These are phyloP conservation scores for Gossypium schwendimanii DNA, from an alignment of 441 rosid species.

Conservation along the genomic window DNA sequence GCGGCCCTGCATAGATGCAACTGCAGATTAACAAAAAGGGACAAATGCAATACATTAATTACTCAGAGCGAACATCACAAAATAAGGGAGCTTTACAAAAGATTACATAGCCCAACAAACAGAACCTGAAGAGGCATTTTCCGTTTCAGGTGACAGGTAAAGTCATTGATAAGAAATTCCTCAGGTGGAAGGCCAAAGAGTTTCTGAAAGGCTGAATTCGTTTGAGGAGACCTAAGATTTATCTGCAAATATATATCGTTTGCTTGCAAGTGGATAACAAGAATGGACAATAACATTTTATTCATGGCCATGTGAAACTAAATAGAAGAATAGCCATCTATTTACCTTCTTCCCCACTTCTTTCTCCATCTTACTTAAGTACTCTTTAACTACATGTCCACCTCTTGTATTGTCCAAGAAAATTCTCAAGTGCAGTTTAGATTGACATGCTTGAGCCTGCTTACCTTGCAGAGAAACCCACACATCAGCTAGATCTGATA, in stretches of 20 bases:
- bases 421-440: slow-evolving; percentile 77
- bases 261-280: slow-evolving; percentile 12
- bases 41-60: not conserved
- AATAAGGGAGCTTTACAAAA: not conserved
- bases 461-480: slow-evolving; percentile 88
- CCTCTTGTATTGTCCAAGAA: slow-evolving; percentile 90
- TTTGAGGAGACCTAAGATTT: slow-evolving; percentile 87
- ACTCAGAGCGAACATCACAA: not conserved
- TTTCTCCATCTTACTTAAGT: slow-evolving; percentile 92
- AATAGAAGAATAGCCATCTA: slow-evolving; percentile 12
- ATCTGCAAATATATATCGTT: slow-evolving; percentile 40
- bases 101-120: slow-evolving; percentile 1
- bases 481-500: slow-evolving; percentile 82
- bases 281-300: slow-evolving; percentile 2
- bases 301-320: slow-evolving; percentile 3
- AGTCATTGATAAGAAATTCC: slow-evolving; percentile 96
- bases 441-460: slow-evolving; percentile 87
- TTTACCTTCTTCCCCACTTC: slow-evolving; percentile 95
- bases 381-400: slow-evolving; percentile 71
- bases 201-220: slow-evolving; percentile 94
- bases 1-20: slow-evolving; percentile 61
- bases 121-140: slow-evolving; percentile 92
- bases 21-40: slow-evolving; percentile 13
- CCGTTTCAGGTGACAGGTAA: slow-evolving; percentile 90
- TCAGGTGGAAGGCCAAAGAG: slow-evolving; percentile 92